Percentiles rank a stretch among this genome's conserved stretches.
Conservation (phyloP, 805 yeast genomes). For the Pichia pseudocactophila region DNA sequence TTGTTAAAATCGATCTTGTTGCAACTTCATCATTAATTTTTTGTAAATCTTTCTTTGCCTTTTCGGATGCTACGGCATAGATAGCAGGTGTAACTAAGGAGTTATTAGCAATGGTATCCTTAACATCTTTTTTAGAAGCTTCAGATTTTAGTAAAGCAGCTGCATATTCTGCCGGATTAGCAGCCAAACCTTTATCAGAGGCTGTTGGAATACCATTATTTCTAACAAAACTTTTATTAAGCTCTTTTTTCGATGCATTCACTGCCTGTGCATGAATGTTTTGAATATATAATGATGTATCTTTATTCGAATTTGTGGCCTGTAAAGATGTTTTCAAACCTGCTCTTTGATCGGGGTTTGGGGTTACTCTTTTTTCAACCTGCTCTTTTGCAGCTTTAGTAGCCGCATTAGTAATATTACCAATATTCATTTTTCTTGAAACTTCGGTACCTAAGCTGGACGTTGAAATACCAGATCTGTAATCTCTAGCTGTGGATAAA, state of each 20-base stretch:
- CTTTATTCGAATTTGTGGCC: slow-evolving; percentile 25
- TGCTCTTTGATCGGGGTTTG: slow-evolving; percentile 28
- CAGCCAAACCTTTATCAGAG: slow-evolving; percentile 24
- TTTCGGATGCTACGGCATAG: slow-evolving; percentile 41
- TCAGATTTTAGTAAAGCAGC: slow-evolving; percentile 38
- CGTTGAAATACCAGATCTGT: slow-evolving; percentile 22
- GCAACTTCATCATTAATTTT: slow-evolving; percentile 21
- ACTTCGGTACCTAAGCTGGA: slow-evolving; percentile 23
- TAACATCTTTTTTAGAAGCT: slow-evolving; percentile 26
- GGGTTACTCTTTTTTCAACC: slow-evolving; percentile 38
- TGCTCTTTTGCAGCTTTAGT: slow-evolving; percentile 34
- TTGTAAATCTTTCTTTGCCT: slow-evolving; percentile 32
- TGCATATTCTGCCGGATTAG: slow-evolving; percentile 39
- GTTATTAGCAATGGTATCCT: slow-evolving; percentile 31
- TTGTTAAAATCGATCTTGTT: slow-evolving; percentile 19
- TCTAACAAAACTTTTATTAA: slow-evolving; percentile 14
- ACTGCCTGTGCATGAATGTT: slow-evolving; percentile 12
- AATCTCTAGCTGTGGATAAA: slow-evolving; percentile 13
- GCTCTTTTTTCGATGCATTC: slow-evolving; percentile 8
- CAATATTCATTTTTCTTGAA: slow-evolving; percentile 26
- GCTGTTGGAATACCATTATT: slow-evolving; percentile 33
- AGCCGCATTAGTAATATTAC: slow-evolving; percentile 22
- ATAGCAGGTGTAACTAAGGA: slow-evolving; percentile 35
- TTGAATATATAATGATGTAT: slow-evolving; percentile 10
- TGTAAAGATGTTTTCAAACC: slow-evolving; percentile 21